Conservation (phyloP, 2,329 filamentous ascomycete species). For the Talaromyces piceae region DNA sequence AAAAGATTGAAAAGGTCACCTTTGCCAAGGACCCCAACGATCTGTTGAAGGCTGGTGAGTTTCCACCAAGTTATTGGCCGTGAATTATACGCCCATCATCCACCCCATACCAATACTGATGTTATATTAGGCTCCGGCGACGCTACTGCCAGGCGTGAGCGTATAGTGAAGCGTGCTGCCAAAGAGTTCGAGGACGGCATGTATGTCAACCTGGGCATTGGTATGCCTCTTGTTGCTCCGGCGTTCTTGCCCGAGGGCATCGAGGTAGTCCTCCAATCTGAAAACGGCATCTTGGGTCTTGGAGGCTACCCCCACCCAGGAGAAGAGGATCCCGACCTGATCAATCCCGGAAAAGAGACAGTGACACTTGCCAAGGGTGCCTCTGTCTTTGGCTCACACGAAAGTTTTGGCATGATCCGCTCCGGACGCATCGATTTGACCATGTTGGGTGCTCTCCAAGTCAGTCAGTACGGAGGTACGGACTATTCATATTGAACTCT, state of each 20-base stretch:
- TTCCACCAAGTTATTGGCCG: too few species aligned
- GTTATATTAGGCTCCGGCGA: conserved; percentile 40
- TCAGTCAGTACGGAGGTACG: conserved; percentile 58
- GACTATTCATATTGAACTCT: not conserved
- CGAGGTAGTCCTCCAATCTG: conserved; percentile 75
- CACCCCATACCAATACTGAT: not conserved
- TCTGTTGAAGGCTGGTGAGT: conserved; percentile 41
- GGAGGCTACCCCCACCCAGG: conserved; percentile 66
- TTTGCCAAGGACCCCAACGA: conserved; percentile 59
- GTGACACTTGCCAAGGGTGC: conserved; percentile 71
- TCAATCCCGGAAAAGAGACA: conserved; percentile 85
- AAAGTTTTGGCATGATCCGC: conserved; percentile 83
- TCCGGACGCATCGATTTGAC: conserved; percentile 77
- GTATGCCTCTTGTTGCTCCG: conserved; percentile 75
- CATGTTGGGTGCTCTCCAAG: conserved; percentile 76
- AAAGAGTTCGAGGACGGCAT: conserved; percentile 58
- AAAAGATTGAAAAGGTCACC: conserved; percentile 72
- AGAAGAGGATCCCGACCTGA: conserved; percentile 66
- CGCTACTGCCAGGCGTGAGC: conserved; percentile 65
- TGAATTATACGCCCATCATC: not conserved
- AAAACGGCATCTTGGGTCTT: conserved; percentile 80
- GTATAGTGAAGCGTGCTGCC: conserved; percentile 67
- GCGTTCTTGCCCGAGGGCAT: conserved; percentile 62
- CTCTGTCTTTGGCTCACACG: conserved; percentile 68
- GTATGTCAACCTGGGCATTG: conserved; percentile 63